These are phyloP conservation scores for Talaromyces stipitatus DNA, from an alignment of 495 filamentous ascomycete species.

Conservation along the genomic window DNA sequence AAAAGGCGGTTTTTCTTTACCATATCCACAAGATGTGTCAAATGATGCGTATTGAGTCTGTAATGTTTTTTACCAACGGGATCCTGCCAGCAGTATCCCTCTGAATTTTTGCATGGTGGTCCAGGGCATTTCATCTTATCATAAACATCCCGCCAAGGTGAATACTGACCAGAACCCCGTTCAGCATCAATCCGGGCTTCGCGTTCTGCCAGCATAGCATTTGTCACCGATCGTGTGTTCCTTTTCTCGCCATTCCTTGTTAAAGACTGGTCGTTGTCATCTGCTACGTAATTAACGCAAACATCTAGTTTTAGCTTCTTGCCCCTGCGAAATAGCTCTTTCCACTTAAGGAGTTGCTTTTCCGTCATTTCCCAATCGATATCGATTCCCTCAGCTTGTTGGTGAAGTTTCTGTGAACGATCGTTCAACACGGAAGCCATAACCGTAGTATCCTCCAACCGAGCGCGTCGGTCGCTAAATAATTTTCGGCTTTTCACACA, in stretches of 20 bases:
- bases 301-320: constrained; percentile 8
- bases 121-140: constrained; percentile 12
- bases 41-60: background rate
- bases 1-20: background rate
- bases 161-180: constrained; percentile 3
- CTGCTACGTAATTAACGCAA: constrained; percentile 15
- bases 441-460: constrained; percentile 14
- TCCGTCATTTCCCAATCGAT: constrained; percentile 16
- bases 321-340: background rate
- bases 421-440: constrained; percentile 16
- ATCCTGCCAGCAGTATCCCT: constrained; percentile 12
- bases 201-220: constrained; percentile 13
- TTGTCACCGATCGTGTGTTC: too few species aligned
- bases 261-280: too few species aligned
- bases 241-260: too few species aligned
- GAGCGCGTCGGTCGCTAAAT: constrained; percentile 6
- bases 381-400: constrained; percentile 12
- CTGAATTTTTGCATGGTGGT: constrained; percentile 4
- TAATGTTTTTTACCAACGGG: constrained; percentile 12
- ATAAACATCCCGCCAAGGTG: constrained; percentile 11
- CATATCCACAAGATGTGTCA: background rate
- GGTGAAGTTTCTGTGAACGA: constrained; percentile 15
- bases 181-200: constrained; percentile 12
- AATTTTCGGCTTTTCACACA: constrained; percentile 10
- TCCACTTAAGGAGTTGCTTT: constrained; percentile 10